These are phyloP conservation scores for Pseudovirgaria hyperparasitica DNA, from an alignment of 2,329 filamentous ascomycete genomes.

Conservation along the genomic window DNA sequence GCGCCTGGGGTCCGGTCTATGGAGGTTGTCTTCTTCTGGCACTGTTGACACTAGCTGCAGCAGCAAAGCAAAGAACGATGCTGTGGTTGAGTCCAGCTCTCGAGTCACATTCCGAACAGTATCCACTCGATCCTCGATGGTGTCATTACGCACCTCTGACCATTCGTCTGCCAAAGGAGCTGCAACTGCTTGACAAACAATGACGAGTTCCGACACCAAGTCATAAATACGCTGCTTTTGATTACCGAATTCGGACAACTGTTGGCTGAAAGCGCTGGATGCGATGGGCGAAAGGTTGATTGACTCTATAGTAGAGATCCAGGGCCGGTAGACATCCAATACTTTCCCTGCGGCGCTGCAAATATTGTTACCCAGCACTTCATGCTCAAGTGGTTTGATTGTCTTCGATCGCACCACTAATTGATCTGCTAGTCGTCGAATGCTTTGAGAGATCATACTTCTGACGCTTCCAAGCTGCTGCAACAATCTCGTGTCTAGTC, in stretches of 20 bases:
- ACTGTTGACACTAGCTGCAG: constrained; percentile 79
- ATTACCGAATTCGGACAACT: constrained; percentile 72
- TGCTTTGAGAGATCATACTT: constrained; percentile 69
- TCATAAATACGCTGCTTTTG: constrained; percentile 94
- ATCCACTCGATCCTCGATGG: constrained; percentile 73
- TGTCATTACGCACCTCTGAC: constrained; percentile 82
- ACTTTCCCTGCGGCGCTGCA: constrained; percentile 69
- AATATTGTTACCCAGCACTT: constrained; percentile 67
- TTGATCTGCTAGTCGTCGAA: constrained; percentile 77
- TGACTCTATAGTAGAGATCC: constrained; percentile 81
- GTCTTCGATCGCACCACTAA: constrained; percentile 68
- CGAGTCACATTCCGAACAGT: constrained; percentile 65
- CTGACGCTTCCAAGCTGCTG: constrained; percentile 79
- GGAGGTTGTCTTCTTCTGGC: constrained; percentile 26
- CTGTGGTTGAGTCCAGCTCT: constrained; percentile 74
- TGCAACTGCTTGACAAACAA: constrained; percentile 83
- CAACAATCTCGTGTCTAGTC: constrained; percentile 64
- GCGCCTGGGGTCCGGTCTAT: constrained; percentile 23
- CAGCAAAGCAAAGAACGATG: constrained; percentile 76
- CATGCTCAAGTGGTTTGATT: constrained; percentile 65
- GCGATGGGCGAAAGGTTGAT: constrained; percentile 74
- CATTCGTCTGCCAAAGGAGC: constrained; percentile 89
- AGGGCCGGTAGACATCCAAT: constrained; percentile 78
- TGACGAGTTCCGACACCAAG: constrained; percentile 75
- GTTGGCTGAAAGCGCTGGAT: constrained; percentile 68